Evolutionary conservation across 345 rosid genomes (phyloP).

Genomic region (Psidium guajava): DNA sequence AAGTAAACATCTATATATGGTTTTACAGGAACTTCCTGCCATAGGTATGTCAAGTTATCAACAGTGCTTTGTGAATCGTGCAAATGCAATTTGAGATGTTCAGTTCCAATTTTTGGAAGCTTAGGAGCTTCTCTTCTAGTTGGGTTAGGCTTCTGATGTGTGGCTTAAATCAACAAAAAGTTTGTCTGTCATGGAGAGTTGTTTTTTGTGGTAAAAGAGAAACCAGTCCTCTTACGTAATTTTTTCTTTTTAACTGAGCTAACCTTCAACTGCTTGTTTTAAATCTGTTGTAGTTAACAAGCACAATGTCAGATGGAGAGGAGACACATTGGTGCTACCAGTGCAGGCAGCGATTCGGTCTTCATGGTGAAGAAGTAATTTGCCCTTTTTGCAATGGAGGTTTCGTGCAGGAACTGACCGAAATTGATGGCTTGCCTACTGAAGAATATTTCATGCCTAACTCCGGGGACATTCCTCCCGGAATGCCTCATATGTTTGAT

Average conservation of each 20-base stretch:
- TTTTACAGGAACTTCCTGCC: neutral
- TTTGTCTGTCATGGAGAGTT: neutral
- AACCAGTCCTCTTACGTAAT: neutral
- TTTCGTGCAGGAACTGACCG: constrained; percentile 11
- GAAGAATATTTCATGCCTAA: neutral
- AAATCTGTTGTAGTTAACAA: neutral
- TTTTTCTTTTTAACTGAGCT: neutral
- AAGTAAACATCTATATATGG: neutral
- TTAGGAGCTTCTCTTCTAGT: neutral
- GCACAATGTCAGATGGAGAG: neutral
- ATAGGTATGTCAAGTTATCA: neutral
- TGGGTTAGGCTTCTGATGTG: neutral
- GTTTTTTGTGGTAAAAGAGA: neutral
- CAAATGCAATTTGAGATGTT: neutral
- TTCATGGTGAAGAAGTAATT: constrained; percentile 3
- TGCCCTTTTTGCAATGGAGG: constrained; percentile 16
- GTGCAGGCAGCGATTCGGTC: constrained; percentile 6
- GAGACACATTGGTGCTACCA: constrained; percentile 17
- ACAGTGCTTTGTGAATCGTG: neutral
- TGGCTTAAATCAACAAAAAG: neutral
- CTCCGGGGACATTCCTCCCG: neutral
- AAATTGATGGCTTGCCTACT: constrained; percentile 1
- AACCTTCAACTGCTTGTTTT: neutral
- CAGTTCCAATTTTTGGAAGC: neutral
- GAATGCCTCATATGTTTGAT: neutral